Percentiles rank a stretch among this genome's conserved stretches.
Evolutionary conservation across 257 asterid genomes (phyloP).

Genomic region (Petunia secreta): DNA sequence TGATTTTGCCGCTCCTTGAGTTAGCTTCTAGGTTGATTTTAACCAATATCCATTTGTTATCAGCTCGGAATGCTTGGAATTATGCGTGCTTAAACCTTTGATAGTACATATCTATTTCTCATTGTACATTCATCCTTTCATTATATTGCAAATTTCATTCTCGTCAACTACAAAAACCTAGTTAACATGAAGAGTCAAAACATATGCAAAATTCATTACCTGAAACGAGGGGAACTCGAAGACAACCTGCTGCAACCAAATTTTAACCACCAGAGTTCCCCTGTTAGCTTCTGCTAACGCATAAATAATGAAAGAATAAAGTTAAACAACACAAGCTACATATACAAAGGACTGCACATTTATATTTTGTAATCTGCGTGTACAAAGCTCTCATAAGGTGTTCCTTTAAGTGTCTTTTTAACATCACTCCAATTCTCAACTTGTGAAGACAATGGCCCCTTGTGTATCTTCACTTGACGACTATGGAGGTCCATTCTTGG

Average conservation of each 20-base stretch:
- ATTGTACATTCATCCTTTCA: background rate
- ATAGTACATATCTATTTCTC: too few species aligned
- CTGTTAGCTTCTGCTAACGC: slow-evolving; percentile 47
- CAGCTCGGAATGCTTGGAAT: too few species aligned
- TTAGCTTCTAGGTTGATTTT: too few species aligned
- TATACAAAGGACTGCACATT: slow-evolving; percentile 39
- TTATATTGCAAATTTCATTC: slow-evolving; percentile 7
- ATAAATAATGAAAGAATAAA: slow-evolving; percentile 60
- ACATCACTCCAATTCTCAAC: slow-evolving; percentile 87
- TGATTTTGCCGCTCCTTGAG: too few species aligned
- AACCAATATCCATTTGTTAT: too few species aligned
- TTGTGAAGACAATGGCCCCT: slow-evolving; percentile 71
- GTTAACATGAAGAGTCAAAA: background rate
- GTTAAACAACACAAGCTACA: slow-evolving; percentile 40
- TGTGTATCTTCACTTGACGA: slow-evolving; percentile 93
- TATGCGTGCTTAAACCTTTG: too few species aligned
- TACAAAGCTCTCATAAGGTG: slow-evolving; percentile 65
- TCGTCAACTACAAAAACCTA: background rate
- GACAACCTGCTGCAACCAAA: slow-evolving; percentile 42
- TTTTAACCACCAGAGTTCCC: slow-evolving; percentile 41
- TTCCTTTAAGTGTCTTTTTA: slow-evolving; percentile 67
- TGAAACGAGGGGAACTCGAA: slow-evolving; percentile 5
- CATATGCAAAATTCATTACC: slow-evolving; percentile 22
- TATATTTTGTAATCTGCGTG: slow-evolving; percentile 64
- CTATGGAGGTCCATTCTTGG: slow-evolving; percentile 65